Evolutionary conservation across 1,284 basidiomycete species (phyloP).

Genomic region (Apiotrichum siamense): DNA sequence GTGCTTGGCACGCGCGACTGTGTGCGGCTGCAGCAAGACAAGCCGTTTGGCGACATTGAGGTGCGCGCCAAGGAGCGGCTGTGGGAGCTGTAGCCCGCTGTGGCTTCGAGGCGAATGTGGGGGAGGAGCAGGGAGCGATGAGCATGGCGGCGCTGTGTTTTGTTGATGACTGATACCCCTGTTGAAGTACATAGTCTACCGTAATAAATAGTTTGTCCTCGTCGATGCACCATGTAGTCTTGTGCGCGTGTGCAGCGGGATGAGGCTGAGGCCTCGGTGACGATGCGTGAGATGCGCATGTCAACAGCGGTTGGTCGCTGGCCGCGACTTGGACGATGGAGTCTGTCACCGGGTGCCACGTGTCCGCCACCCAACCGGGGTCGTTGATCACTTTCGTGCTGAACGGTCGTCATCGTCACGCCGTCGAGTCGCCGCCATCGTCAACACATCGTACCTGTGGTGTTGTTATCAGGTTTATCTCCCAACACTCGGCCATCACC

Average conservation of each 20-base stretch:
- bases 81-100: conserved; percentile 15
- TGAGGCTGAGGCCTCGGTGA: too few relatives aligned
- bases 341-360: too few relatives aligned
- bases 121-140: neutral
- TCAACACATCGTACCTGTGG: too few relatives aligned
- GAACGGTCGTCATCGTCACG: too few relatives aligned
- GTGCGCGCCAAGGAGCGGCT: conserved; percentile 75
- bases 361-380: too few relatives aligned
- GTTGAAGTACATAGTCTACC: neutral
- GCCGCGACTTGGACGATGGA: too few relatives aligned
- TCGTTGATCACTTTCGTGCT: too few relatives aligned
- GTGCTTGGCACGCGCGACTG: conserved; percentile 89
- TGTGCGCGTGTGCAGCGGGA: neutral
- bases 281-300: too few relatives aligned
- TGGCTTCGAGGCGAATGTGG: neutral
- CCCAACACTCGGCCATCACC: too few relatives aligned
- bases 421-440: too few relatives aligned
- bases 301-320: too few relatives aligned
- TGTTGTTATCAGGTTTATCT: too few relatives aligned
- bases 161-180: neutral
- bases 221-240: neutral
- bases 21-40: conserved; percentile 67
- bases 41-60: conserved; percentile 78
- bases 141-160: neutral
- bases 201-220: neutral